Evolutionary conservation across 2,329 filamentous ascomycete genomes (phyloP), one percentile per base, ranked within the genome.

Genomic region (Colletotrichum gigasporum): DNA sequence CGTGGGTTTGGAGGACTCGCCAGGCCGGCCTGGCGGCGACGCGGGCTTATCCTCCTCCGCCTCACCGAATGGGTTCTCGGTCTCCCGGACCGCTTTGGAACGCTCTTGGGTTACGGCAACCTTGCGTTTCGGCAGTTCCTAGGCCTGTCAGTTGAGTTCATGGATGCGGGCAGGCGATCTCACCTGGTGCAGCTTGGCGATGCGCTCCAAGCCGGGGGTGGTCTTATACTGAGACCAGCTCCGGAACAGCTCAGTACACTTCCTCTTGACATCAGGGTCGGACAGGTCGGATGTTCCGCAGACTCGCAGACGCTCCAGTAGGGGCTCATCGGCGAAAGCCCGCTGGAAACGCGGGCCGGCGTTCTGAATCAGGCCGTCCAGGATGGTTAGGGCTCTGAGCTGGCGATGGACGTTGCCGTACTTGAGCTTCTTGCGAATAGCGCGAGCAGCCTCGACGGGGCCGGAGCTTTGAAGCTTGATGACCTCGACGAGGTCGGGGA

Each of bases 341-440:
- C 92, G 89, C 77, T 97, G 92, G 74, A 98, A 97, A 11, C 91
- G 88, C 11, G 91, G 85, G 2, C 95, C 95, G 2, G 94, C 94
- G 80, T 99, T 99, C 74, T 97, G 93, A 65, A 99, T 96, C 37
- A 99, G 84, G 41, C 92, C 94, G 75, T 99, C 96, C 2, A 99
- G 86, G 51, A 99, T 90, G 10, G 91, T 91, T 20, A 99, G 86
- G 34, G 96, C 92, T 64, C 96, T 89, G 32, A 98, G 85, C 78
- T 99, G 96, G 51, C 94, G 91, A 77, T 98, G 95, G n/a, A 92
- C 85, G 72, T 89, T 97, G 71, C 96, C 96, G 78, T 99, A 98
- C 82, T 99, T 99, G 85, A 99, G 87, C 83, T 98, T 98, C 87
- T 99, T 99, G 65, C 96, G 89, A 71, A 99, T 87, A 48, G 96